Evolutionary conservation across 768 basidiomycete species (phyloP), one percentile per base, ranked within the genome.

Genomic region (Strobilomyces confusus): DNA sequence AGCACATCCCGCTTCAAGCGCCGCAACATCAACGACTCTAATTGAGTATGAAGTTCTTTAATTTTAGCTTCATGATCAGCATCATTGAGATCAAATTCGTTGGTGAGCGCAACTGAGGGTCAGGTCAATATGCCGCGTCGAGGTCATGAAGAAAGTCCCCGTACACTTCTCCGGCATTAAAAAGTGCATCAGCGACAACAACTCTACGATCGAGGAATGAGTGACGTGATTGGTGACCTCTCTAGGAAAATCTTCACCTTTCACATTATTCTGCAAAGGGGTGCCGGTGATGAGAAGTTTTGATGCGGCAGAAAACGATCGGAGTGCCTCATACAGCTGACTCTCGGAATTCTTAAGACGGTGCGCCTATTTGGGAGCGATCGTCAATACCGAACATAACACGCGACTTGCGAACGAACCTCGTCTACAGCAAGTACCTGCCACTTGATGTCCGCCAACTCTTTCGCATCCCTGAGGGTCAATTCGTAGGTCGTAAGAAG

Each of bases 271-370:
- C 71, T 99, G 97, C 50, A 99, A 76, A 23, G 97, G 97, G 2
- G 97, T 99, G 15, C 97, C 97, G 1, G 97, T 99, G 68, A 99
- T 98, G 62, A 99, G 83, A 51, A 99, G 80, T 73, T 95, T 94
- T 34, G 90, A 93, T 5, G 89, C 87, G 41, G 93, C 87, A 44
- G 84, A 80, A 75, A 98, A 99, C 57, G 89, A 82, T 63, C 83
- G 79, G 50, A 99, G 77, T 5, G 95, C 95, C 67, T 98, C 93
- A 71, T 98, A 98, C 49, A 99, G 70, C 73, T 98, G 95, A 61
- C 91, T 92, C 70, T 98, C 97, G 51, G 90, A 92, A 71, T 99
- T 98, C 78, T 99, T 99, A 61, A 99, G 72, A 15, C 97, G 91
- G 74, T 99, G 97, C 3, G 97, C 95, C 89, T 92, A 48, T 51